Percentiles rank a stretch among this genome's conserved stretches.
Evolutionary conservation across 148 eudicot genomes (phyloP).

Genomic region (Nepenthes gracilis): DNA sequence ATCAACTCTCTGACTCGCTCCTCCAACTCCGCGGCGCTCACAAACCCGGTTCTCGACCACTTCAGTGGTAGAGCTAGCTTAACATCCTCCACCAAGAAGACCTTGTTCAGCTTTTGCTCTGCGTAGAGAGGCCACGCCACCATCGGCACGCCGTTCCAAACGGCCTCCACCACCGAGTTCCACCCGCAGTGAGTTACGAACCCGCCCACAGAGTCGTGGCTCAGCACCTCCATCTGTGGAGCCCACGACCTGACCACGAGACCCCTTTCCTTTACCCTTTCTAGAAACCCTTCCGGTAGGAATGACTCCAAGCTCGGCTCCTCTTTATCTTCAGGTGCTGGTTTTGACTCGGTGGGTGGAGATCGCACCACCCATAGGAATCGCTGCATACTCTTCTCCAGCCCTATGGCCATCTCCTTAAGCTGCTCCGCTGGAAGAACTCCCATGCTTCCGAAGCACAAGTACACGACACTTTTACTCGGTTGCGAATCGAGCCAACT

Average conservation of each 20-base stretch:
- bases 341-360: conserved; percentile 6
- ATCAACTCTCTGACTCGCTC: conserved; percentile 10
- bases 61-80: not conserved
- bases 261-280: conserved; percentile 15
- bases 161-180: conserved; percentile 18
- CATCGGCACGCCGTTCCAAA: conserved; percentile 15
- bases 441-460: conserved; percentile 1
- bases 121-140: conserved; percentile 18
- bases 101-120: conserved; percentile 9
- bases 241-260: conserved; percentile 22
- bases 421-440: not conserved
- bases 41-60: not conserved
- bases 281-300: conserved; percentile 21
- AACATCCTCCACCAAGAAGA: not conserved
- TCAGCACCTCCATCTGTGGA: conserved; percentile 19
- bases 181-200: conserved; percentile 22
- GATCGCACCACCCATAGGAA: conserved; percentile 1
- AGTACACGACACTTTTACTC: not conserved
- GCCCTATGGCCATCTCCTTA: not conserved
- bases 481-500: not conserved
- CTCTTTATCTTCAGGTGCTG: conserved; percentile 1
- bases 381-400: not conserved
- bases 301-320: not conserved
- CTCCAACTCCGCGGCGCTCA: conserved; percentile 6
- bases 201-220: conserved; percentile 12